These are phyloP conservation scores for Pterocarpus macrocarpus DNA, from an alignment of 306 rosid species.

Conservation along the genomic window DNA sequence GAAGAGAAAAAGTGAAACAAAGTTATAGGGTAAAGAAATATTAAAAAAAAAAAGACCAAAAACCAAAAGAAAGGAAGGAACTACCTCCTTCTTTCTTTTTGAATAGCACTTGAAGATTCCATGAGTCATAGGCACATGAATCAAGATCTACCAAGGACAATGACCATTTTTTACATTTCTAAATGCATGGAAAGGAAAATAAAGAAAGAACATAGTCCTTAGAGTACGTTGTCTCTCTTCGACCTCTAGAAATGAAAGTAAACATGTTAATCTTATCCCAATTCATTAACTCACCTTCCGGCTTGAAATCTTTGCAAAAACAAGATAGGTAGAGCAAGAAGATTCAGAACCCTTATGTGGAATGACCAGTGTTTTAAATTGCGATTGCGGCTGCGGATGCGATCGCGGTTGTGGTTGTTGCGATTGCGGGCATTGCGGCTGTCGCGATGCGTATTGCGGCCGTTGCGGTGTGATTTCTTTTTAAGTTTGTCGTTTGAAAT, in stretches of 20 bases:
- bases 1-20: constrained; percentile 42
- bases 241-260: background rate
- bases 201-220: constrained; percentile 1
- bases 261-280: background rate
- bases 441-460: too few relatives aligned
- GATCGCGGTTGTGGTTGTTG: too few relatives aligned
- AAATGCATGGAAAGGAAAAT: background rate
- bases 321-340: constrained; percentile 67
- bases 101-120: constrained; percentile 15
- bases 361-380: too few relatives aligned
- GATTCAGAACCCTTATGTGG: constrained; percentile 51
- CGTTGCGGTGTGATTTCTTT: too few relatives aligned
- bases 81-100: constrained; percentile 7
- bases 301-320: constrained; percentile 83
- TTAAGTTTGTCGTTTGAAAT: too few relatives aligned
- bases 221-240: constrained; percentile 1
- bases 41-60: background rate
- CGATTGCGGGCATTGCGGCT: too few relatives aligned
- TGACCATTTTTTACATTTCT: background rate
- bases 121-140: background rate
- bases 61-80: background rate
- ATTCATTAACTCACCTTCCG: constrained; percentile 65
- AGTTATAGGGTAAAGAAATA: background rate
- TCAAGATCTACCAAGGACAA: constrained; percentile 50
- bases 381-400: too few relatives aligned